These are phyloP conservation scores for Moesziomyces parantarcticus DNA, from an alignment of 1,284 basidiomycete species.

Conservation along the genomic window DNA sequence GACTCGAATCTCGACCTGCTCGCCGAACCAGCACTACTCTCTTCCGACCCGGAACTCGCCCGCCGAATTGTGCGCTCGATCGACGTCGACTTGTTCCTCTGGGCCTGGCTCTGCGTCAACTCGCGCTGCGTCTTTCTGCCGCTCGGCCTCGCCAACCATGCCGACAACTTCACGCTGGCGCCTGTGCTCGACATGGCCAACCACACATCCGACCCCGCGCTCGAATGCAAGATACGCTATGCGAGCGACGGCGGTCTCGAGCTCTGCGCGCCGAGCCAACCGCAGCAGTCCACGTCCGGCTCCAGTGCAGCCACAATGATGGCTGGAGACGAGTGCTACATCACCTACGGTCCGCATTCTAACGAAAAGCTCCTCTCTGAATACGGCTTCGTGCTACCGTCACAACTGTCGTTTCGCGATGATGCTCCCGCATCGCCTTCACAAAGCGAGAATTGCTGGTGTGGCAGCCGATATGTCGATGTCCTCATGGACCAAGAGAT, in stretches of 20 bases:
- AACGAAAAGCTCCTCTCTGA: constrained; percentile 56
- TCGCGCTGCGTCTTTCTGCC: constrained; percentile 62
- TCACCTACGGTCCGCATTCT: constrained; percentile 62
- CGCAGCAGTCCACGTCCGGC: background rate
- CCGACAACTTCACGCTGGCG: constrained; percentile 63
- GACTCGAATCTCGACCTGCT: constrained; percentile 10
- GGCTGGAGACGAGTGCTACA: constrained; percentile 56
- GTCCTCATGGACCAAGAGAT: constrained; percentile 50
- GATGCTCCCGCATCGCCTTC: background rate
- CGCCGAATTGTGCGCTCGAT: constrained; percentile 7
- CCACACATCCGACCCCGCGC: constrained; percentile 46
- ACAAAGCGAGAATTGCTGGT: constrained; percentile 12
- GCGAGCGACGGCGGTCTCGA: constrained; percentile 41
- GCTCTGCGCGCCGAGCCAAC: constrained; percentile 38
- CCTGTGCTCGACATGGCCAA: constrained; percentile 67
- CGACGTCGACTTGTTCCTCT: constrained; percentile 25
- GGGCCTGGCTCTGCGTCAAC: constrained; percentile 63
- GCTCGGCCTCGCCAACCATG: constrained; percentile 48
- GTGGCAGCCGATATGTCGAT: constrained; percentile 50
- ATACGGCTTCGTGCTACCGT: constrained; percentile 59
- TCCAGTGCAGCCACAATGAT: constrained; percentile 1
- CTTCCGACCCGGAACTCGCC: constrained; percentile 7
- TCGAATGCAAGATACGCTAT: constrained; percentile 56
- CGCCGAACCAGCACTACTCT: constrained; percentile 14
- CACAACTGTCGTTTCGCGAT: background rate